Conservation (phyloP, 1,139 yeast species). For the Candida sanyaensis region DNA sequence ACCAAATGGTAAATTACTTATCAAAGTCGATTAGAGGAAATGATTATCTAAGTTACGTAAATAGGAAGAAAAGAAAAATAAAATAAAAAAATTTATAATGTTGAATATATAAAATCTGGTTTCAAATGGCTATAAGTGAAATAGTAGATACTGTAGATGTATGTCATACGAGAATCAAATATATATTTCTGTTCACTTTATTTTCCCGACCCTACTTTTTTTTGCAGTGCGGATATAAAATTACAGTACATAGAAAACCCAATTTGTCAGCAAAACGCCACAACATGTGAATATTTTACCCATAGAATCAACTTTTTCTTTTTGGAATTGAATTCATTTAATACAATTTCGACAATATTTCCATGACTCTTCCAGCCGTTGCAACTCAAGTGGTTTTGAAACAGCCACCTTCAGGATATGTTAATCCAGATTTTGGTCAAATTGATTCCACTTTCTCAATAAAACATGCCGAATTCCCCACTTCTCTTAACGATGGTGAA, state of each 20-base stretch:
- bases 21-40: constrained; percentile 20
- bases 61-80: not conserved
- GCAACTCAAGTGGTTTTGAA: constrained; percentile 14
- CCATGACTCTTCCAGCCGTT: constrained; percentile 11
- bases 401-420: constrained; percentile 17
- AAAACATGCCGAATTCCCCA: constrained; percentile 11
- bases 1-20: constrained; percentile 35
- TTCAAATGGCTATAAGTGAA: too few relatives aligned
- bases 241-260: too few relatives aligned
- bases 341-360: too few relatives aligned
- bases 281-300: too few relatives aligned
- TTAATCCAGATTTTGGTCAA: constrained; percentile 18
- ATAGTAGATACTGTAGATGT: too few relatives aligned
- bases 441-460: constrained; percentile 25
- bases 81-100: not conserved
- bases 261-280: too few relatives aligned
- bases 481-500: constrained; percentile 39
- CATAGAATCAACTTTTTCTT: too few relatives aligned
- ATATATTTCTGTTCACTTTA: too few relatives aligned
- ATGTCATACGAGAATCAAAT: too few relatives aligned
- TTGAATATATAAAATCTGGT: not conserved
- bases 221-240: too few relatives aligned
- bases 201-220: too few relatives aligned
- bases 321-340: too few relatives aligned
- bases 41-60: not conserved